These are phyloP conservation scores for Cylindricascospora bacillispora DNA, from an alignment of 1,139 yeast genomes.

Conservation along the genomic window DNA sequence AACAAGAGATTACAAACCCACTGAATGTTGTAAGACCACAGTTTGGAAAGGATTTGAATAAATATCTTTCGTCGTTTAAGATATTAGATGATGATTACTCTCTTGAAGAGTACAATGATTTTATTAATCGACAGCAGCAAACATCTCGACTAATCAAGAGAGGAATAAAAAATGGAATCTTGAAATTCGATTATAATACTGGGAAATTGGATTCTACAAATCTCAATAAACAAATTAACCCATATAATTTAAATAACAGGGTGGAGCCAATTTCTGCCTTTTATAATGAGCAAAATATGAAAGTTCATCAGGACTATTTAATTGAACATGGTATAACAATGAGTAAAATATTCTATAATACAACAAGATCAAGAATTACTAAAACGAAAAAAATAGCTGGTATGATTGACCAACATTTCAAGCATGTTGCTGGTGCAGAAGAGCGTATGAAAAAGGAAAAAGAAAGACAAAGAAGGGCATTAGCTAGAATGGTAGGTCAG, in stretches of 20 bases:
- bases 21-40: constrained; percentile 42
- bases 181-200: constrained; percentile 32
- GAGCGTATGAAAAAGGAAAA: constrained; percentile 65
- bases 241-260: constrained; percentile 26
- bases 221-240: constrained; percentile 33
- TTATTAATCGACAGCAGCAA: constrained; percentile 34
- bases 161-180: constrained; percentile 42
- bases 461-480: constrained; percentile 49
- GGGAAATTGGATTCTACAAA: constrained; percentile 35
- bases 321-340: constrained; percentile 64
- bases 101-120: constrained; percentile 34
- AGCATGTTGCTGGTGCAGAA: constrained; percentile 75
- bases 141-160: constrained; percentile 35
- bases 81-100: constrained; percentile 45
- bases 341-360: constrained; percentile 58
- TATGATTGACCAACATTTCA: constrained; percentile 80
- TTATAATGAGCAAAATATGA: constrained; percentile 29
- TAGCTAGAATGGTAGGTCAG: constrained; percentile 69
- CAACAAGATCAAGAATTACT: constrained; percentile 52
- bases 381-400: constrained; percentile 61
- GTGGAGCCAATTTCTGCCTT: constrained; percentile 22
- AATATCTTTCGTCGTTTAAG: constrained; percentile 38
- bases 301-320: constrained; percentile 60
- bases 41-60: constrained; percentile 29
- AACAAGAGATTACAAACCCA: constrained; percentile 65